Base-by-base conservation (phyloP, 73 alveolate species). In the Paramecium octaurelia region DNA sequence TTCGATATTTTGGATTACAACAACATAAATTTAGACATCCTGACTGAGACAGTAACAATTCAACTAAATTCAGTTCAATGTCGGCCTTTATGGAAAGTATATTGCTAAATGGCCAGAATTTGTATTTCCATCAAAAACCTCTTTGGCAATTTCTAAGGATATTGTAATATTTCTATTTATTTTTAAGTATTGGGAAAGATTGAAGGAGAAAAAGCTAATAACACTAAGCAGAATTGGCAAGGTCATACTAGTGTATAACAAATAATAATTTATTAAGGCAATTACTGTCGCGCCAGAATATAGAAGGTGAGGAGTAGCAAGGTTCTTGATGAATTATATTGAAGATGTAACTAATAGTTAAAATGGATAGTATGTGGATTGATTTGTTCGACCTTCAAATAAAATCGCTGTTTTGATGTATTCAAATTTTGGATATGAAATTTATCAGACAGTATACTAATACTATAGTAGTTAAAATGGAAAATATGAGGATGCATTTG, bases 271-370 rank as follows among this genome's bases (percentile, higher is more conserved):
- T 11, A 12, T 64, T 14, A 27, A 64, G 75, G 99, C 99, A n/a
- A 99, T 98, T 12, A 97, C 99, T 57, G 99, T 97, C 1, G 99
- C 99, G 16, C 99, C 99, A 0, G 96, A 98, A 85, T 97, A 97
- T 87, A 94, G 99, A 93, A 97, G 99, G 88, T 98, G 97, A 94
- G 99, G 99, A n/a, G 95, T 97, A 42, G 99, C 99, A 42, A 92
- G 98, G 35, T 94, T 97, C 18, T 95, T 98, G 76, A 97, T 98
- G 99, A 96, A 98, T 83, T 97, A 96, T 88, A 93, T 97, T 24
- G 99, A 98, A 92, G 99, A 98, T 84, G 98, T 97, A 6, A 98
- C 99, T 29, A 95, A 92, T 40, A 96, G 95, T 86, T 95, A 92
- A 58, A 93, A 98, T 94, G 99, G 99, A 7, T 98, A 86, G 93